phyloP scores from a whole-genome alignment of 768 basidiomycete genomes.

The Psilocybe sp. region DNA sequence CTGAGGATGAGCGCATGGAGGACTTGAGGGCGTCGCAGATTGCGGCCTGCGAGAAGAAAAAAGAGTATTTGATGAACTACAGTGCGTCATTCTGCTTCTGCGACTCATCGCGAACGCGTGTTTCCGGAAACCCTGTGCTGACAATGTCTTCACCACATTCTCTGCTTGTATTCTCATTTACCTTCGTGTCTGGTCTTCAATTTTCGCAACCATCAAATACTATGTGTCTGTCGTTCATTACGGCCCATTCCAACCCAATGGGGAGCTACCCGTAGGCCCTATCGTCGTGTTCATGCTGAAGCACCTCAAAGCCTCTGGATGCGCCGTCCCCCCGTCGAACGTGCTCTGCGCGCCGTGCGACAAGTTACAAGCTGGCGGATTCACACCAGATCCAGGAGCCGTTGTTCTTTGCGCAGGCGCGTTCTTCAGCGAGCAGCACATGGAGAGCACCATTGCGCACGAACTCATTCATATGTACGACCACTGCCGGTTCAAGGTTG shows the following conservation, averaged over 20 bases:
- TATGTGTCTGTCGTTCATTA: no score
- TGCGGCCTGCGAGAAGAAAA: slow-evolving; percentile 64
- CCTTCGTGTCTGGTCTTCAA: no score
- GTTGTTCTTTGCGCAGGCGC: slow-evolving; percentile 85
- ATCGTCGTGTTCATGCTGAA: slow-evolving; percentile 88
- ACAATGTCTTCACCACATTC: no score
- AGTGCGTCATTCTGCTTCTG: slow-evolving; percentile 43
- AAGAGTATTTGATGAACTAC: slow-evolving; percentile 61
- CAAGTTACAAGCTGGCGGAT: slow-evolving; percentile 71
- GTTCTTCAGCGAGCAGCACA: slow-evolving; percentile 76
- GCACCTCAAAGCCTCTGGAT: slow-evolving; percentile 77
- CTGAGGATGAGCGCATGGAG: slow-evolving; percentile 42
- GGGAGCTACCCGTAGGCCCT: slow-evolving; percentile 67
- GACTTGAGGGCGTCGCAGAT: slow-evolving; percentile 35
- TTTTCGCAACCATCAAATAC: no score
- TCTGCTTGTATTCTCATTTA: no score
- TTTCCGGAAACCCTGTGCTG: background rate
- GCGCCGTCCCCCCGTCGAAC: slow-evolving; percentile 65
- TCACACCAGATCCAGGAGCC: slow-evolving; percentile 71
- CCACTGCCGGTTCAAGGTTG: slow-evolving; percentile 90
- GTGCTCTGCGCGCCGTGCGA: slow-evolving; percentile 87
- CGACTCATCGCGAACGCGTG: no score
- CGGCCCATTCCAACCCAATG: no score
- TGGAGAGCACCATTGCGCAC: slow-evolving; percentile 92
- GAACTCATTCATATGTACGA: slow-evolving; percentile 96